Evolutionary conservation across 1,284 basidiomycete genomes (phyloP), one percentile per base, ranked within the genome.

Genomic region (Ganoderma lucidum): DNA sequence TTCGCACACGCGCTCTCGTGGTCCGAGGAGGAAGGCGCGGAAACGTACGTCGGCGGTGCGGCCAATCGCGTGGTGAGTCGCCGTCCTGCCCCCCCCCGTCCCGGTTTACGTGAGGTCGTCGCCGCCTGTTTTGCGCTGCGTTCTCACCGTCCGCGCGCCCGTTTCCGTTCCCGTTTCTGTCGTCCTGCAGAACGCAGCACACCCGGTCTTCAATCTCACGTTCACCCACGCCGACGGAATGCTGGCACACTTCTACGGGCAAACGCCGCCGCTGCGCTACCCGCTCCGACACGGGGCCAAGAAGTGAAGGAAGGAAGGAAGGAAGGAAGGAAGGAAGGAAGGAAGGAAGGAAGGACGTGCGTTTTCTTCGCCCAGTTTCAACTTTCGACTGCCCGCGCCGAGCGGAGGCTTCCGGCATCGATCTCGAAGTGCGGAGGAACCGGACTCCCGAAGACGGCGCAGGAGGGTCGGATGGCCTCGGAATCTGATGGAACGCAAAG

Each of bases 171-270:
- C 39, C 10, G 9, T 14, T 35, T 35, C 15, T 19, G n/a, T 32
- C 28, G 23, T n/a, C 53, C 48, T 28, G 17, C 73, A 96, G 94
- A 97, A 97, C 75, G 93, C 95, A 1, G 95, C 93, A 0, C 94
- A 96, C 74, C 95, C 96, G 0, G 75, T 97, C n/a, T 93, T 96
- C 80, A 96, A 96, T 75, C 80, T 97, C 56, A 92, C 94, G 0
- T 86, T 91, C 6, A 90, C 93, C 0, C 90, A 95, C 75, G 82
- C 90, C 1, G 88, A 93, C 74, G 87, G 81, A 0, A 88, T 96
- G 48, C 89, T 95, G 86, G 82, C 86, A 6, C 85, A 95, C 80
- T 96, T 96, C 78, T 96, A 96, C 79, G 81, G 83, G 5, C 93
- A 96, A 73, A 80, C 70, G 0, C 69, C 87, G 48, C 86, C 86